Base-by-base conservation (phyloP, 2,329 filamentous ascomycete species). In the Talaromyces albobiverticillius region DNA sequence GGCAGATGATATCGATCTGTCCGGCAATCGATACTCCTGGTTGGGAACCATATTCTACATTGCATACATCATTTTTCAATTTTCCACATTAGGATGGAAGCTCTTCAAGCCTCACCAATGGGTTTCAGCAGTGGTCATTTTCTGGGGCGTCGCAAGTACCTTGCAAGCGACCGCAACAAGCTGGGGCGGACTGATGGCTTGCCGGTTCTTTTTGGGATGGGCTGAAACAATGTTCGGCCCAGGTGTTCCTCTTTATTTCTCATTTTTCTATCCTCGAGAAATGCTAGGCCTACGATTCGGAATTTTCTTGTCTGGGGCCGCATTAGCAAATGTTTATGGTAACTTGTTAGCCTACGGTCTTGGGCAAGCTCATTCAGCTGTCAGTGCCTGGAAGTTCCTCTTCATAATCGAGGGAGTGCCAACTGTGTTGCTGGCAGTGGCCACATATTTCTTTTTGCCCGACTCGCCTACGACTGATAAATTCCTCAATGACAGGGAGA, bases 251-350 rank as follows among this genome's bases (percentile, higher is more conserved):
- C 49, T 62, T 3, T 69, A 67, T 25, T 62, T 78, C 2, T 73
- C 71, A 1, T 77, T 76, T 61, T 78, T 81, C 67, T 81, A 80
- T 59, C 72, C 77, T 1, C 65, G 79, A 4, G 67, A 78, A 32
- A 74, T 74, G 57, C 60, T 80, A 5, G 77, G 77, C 3, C 65
- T 78, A 34, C 64, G 77, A 7, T 70, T 71, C 25, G 77, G 77
- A 0, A 65, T 80, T 14, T 81, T 81, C 59, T 56, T 72, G 18
- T 66, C 67, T 18, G 69, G 69, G 0, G 62, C 66, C 1, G 68
- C 68, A 7, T 57, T 69, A 16, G 69, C 69, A 7, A 71, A 71
- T 43, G 69, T 66, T 0, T 72, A 71, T 51, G 68, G 69, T 20
- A 62, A 66, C n/a, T 68, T 67, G 3, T 63, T 78, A 13, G 69